Evolutionary conservation across 257 asterid species (phyloP).

Genomic region (Asclepias syriaca): DNA sequence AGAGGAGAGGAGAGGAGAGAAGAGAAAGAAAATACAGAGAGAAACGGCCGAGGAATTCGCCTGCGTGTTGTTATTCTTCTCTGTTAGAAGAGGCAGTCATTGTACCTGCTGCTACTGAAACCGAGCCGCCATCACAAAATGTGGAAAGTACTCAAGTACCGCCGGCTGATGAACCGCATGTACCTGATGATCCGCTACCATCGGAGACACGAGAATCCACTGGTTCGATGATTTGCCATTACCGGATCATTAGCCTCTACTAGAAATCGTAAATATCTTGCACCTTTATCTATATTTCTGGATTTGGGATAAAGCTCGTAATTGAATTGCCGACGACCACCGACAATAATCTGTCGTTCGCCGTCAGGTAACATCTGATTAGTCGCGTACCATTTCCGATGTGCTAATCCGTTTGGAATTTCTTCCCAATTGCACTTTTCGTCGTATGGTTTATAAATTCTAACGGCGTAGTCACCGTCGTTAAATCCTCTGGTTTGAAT

Average conservation of each 20-base stretch:
- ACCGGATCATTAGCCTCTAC: slow-evolving; percentile 28
- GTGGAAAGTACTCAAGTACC: no score
- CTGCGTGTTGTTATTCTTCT: no score
- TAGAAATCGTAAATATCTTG: slow-evolving; percentile 26
- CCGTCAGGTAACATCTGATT: slow-evolving; percentile 39
- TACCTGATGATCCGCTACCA: no score
- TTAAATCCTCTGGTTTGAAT: slow-evolving; percentile 46
- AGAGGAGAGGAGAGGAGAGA: no score
- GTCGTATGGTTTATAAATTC: slow-evolving; percentile 28
- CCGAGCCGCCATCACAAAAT: no score
- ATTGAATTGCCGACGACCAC: slow-evolving; percentile 35
- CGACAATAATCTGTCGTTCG: slow-evolving; percentile 33
- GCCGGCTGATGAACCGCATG: no score
- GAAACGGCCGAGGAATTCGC: no score
- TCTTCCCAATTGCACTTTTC: slow-evolving; percentile 36
- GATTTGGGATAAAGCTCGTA: slow-evolving; percentile 41
- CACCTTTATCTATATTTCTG: background rate
- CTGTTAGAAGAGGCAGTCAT: no score
- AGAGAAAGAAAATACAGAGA: no score
- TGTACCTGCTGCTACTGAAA: no score
- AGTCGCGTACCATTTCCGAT: slow-evolving; percentile 41
- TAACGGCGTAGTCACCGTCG: slow-evolving; percentile 35
- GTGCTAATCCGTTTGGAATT: background rate
- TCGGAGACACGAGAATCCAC: no score
- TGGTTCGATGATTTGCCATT: no score